Evolutionary conservation across 805 yeast genomes (phyloP).

Genomic region (Sugiyamaella boreocaroliniensis): DNA sequence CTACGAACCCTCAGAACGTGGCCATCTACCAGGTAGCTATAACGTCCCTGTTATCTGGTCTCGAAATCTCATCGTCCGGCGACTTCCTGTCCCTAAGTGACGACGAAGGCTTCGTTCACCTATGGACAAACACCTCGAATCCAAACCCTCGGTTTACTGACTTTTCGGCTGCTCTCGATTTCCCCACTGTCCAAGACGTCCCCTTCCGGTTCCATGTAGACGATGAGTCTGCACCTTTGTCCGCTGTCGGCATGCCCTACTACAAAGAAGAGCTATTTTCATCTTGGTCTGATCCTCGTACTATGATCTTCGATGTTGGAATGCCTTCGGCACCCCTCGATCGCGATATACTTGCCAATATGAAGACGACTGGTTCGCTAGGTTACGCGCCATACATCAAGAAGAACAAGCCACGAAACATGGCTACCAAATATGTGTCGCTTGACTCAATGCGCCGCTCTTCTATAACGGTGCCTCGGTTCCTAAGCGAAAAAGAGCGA

Average conservation of each 20-base stretch:
- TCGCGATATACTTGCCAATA: constrained; percentile 37
- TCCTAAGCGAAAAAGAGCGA: constrained; percentile 51
- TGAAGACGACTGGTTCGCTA: constrained; percentile 32
- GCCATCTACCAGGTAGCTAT: constrained; percentile 62
- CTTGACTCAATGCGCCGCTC: constrained; percentile 24
- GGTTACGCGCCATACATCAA: constrained; percentile 47
- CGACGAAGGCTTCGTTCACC: constrained; percentile 50
- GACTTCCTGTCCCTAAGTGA: constrained; percentile 70
- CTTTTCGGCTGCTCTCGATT: constrained; percentile 42
- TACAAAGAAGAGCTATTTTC: constrained; percentile 72
- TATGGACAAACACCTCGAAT: constrained; percentile 54
- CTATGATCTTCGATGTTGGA: constrained; percentile 49
- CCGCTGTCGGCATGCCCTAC: constrained; percentile 77
- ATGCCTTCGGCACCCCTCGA: constrained; percentile 52
- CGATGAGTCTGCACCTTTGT: constrained; percentile 47
- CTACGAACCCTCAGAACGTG: constrained; percentile 66
- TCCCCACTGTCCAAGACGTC: constrained; percentile 27
- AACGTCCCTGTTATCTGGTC: constrained; percentile 38
- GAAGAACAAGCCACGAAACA: constrained; percentile 53
- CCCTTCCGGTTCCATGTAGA: constrained; percentile 32
- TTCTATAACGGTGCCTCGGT: constrained; percentile 38
- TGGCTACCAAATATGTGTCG: constrained; percentile 26
- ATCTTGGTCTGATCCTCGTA: constrained; percentile 53
- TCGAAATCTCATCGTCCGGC: constrained; percentile 63
- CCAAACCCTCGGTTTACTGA: constrained; percentile 45